phyloP scores from a whole-genome alignment of 164 flowering plant species.

The Magnolia kwangsiensis region DNA sequence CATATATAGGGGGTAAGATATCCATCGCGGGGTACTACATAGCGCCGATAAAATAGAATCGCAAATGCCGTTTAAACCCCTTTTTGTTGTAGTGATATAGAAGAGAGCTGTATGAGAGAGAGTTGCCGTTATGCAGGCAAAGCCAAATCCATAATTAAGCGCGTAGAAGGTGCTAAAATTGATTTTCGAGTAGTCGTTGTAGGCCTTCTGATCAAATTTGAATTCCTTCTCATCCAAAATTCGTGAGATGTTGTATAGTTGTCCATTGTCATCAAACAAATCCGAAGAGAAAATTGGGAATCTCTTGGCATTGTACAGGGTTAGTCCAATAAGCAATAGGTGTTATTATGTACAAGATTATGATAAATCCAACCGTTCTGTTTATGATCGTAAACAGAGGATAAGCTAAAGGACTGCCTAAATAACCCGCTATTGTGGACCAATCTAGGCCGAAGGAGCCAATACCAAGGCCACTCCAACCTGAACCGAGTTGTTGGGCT shows the following conservation, averaged over 20 bases:
- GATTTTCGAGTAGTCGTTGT: conserved; percentile 42
- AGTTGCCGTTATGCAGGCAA: conserved; percentile 50
- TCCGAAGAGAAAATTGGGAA: conserved; percentile 29
- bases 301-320: conserved; percentile 35
- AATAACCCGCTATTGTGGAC: conserved; percentile 43
- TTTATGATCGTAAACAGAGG: conserved; percentile 51
- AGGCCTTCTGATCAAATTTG: conserved; percentile 28
- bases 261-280: conserved; percentile 35
- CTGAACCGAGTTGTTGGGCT: conserved; percentile 63
- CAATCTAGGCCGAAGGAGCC: conserved; percentile 62
- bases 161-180: conserved; percentile 46
- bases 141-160: conserved; percentile 41
- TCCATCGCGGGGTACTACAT: no score
- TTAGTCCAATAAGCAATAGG: conserved; percentile 59
- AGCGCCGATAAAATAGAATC: no score
- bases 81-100: no score
- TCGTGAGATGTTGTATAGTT: conserved; percentile 30
- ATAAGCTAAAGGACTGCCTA: conserved; percentile 51
- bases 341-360: conserved; percentile 30
- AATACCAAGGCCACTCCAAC: conserved; percentile 47
- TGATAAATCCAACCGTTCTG: conserved; percentile 33
- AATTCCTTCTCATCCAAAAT: conserved; percentile 29
- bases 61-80: no score
- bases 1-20: no score
- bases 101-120: conserved; percentile 44